Conservation (phyloP, 2,329 filamentous ascomycete species). For the Fusarium pininemorale region DNA sequence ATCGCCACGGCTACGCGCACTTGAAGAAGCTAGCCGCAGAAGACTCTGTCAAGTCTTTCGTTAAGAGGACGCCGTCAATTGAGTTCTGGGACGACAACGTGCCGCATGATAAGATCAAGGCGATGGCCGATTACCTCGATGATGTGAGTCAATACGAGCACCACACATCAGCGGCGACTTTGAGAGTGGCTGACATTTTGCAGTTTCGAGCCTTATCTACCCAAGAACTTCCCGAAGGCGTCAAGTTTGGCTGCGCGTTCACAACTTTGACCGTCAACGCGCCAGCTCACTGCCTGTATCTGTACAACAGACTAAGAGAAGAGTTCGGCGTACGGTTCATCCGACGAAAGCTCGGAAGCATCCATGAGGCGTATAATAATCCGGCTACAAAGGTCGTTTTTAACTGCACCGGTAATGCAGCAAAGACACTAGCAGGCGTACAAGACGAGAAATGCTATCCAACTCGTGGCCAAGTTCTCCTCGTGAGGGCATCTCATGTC, state of each 20-base stretch:
- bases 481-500: not conserved
- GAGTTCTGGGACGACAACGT: conserved; percentile 10
- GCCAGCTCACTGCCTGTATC: not conserved
- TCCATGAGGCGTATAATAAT: not conserved
- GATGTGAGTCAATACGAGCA: not conserved
- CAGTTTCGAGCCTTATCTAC: not conserved
- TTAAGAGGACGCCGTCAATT: not conserved
- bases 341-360: not conserved
- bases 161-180: no score
- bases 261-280: not conserved
- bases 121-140: not conserved
- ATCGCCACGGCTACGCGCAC: not conserved
- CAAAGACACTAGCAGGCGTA: not conserved
- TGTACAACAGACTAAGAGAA: not conserved
- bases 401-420: not conserved
- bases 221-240: not conserved
- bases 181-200: rapidly evolving
- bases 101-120: not conserved
- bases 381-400: not conserved
- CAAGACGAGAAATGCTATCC: conserved; percentile 1
- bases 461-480: not conserved
- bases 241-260: not conserved
- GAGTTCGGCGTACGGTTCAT: not conserved
- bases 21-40: not conserved
- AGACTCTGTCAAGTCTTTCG: not conserved